Conservation (phyloP, 768 basidiomycete species). For the Baorangia bicolor region DNA sequence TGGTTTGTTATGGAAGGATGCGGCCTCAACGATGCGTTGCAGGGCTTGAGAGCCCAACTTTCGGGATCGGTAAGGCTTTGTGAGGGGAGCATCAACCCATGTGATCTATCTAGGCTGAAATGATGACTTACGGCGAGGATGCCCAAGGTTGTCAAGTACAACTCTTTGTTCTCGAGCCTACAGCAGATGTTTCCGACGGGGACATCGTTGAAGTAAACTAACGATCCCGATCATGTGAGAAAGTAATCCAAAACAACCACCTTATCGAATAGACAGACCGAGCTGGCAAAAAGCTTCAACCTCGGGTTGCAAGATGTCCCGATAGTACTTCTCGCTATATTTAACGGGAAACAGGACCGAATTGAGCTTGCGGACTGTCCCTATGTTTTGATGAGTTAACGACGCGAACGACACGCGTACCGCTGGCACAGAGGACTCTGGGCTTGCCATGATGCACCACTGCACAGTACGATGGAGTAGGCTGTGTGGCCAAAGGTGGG, state of each 20-base stretch:
- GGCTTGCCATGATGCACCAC: conserved; percentile 21
- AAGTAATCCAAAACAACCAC: conserved; percentile 9
- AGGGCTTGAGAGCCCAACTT: conserved; percentile 73
- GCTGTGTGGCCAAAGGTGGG: conserved; percentile 17
- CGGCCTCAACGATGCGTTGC: conserved; percentile 63
- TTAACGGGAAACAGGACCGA: conserved; percentile 86
- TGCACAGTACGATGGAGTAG: neutral
- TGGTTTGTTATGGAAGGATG: conserved; percentile 54
- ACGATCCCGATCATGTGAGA: conserved; percentile 26
- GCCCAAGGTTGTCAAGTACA: conserved; percentile 91
- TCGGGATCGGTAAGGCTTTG: conserved; percentile 81
- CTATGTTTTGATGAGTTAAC: conserved; percentile 79
- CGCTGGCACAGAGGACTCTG: conserved; percentile 15
- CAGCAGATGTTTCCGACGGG: conserved; percentile 89
- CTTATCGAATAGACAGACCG: conserved; percentile 48
- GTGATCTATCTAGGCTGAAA: conserved; percentile 9
- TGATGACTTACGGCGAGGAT: conserved; percentile 69
- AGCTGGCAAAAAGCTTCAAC: conserved; percentile 87
- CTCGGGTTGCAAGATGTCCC: conserved; percentile 72
- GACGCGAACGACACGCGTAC: conserved; percentile 68
- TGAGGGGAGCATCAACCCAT: conserved; percentile 14
- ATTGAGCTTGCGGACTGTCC: conserved; percentile 60
- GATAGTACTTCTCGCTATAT: conserved; percentile 87
- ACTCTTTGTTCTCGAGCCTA: conserved; percentile 64
- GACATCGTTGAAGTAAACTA: conserved; percentile 92